phyloP scores from a whole-genome alignment of 805 yeast genomes.

The Ogataea ramenticola region DNA sequence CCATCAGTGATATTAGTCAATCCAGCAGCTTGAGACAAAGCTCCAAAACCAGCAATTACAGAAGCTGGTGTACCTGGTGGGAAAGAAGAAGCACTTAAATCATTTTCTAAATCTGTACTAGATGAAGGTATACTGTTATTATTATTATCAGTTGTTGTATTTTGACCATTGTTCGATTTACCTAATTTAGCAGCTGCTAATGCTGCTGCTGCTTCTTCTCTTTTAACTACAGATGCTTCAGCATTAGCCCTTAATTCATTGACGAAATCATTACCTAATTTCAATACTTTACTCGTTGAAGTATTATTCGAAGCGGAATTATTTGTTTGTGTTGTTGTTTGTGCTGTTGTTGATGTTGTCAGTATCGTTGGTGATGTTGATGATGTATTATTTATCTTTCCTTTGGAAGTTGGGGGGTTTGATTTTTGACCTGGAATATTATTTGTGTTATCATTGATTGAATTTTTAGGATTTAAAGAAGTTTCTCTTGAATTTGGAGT shows the following conservation, averaged over 20 bases:
- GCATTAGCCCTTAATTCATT: slow-evolving; percentile 22
- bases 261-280: slow-evolving; percentile 19
- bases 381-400: too few relatives aligned
- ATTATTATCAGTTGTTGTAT: not conserved
- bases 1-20: too few relatives aligned
- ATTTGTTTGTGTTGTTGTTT: not conserved
- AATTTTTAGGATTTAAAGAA: slow-evolving; percentile 12
- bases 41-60: slow-evolving; percentile 7
- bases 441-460: too few relatives aligned
- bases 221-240: slow-evolving; percentile 20
- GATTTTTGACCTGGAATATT: not conserved
- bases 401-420: too few relatives aligned
- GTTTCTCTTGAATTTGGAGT: slow-evolving; percentile 15
- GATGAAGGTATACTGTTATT: not conserved
- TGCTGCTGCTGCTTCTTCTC: slow-evolving; percentile 20
- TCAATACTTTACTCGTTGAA: slow-evolving; percentile 11
- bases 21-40: slow-evolving; percentile 7
- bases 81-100: not conserved
- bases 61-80: slow-evolving; percentile 4
- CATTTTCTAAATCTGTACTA: not conserved
- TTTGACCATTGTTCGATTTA: not conserved
- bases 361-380: not conserved
- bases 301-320: not conserved
- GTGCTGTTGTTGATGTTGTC: not conserved
- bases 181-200: slow-evolving; percentile 16